Evolutionary conservation across 371 early-diverging fungal genomes (phyloP), one percentile per base, ranked within the genome.

Genomic region (Actinomortierella ambigua): DNA sequence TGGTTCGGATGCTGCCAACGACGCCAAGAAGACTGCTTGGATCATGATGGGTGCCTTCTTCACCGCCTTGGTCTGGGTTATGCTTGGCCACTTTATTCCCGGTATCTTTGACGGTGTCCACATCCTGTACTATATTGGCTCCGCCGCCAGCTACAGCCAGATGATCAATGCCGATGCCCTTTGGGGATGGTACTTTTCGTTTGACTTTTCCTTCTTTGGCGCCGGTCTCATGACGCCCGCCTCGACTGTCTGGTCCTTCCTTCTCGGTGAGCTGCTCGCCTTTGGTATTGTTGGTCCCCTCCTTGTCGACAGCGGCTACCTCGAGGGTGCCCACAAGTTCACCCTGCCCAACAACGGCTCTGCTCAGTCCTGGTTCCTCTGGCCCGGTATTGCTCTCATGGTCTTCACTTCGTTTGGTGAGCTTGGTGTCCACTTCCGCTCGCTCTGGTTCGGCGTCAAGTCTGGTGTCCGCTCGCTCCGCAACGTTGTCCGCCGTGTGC

Each of bases 381-480:
- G 88, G 90, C 89, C 90, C n/a, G 92, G 92, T 75, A 86, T 91
- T 66, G 83, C 86, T 9, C 77, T 90, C 40, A 89, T 91, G 89
- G 81, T 88, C 44, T 70, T 83, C 34, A 69, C 86, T 43, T 78
- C 87, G n/a, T 85, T 90, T 59, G 69, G 87, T 15, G 90, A 90
- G 77, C 75, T 90, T 29, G 69, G 78, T 55, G 67, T 78, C 28
- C 83, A 82, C 55, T 87, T 85, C 52, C 73, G 77, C n/a, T 75
- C 82, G 4, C 68, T 90, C 42, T 83, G 82, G 84, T 79, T 79
- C 62, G 86, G 84, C 49, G 28, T 84, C 57, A 82, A 77, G 50
- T 80, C 79, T 24, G 86, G 79, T 59, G 57, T 67, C n/a, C 17
- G 53, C 14, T 63, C 34, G 20, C 55, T 24, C 17, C 63, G 68